Evolutionary conservation across 257 asterid species (phyloP), one percentile per base, ranked within the genome.

Genomic region (Primulina huaijiensis): DNA sequence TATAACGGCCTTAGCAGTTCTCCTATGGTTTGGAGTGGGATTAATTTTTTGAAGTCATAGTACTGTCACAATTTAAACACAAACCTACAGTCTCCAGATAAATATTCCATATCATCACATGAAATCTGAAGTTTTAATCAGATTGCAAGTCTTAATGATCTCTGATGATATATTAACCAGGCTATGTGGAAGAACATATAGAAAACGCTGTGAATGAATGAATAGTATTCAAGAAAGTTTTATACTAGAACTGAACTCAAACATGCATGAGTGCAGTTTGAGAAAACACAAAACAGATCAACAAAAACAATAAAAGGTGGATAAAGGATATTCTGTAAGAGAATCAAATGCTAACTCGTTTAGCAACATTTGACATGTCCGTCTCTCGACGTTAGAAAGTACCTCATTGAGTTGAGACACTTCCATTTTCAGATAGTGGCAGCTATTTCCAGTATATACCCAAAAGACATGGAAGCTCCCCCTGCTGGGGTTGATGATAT

Each of bases 401-500:
- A 73, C 33, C 30, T 23, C n/a, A 40, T 57, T 72, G 27, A 80
- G 70, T 55, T 71, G 71, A 72, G 61, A 10, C 58, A 50, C 62
- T 60, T 60, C 40, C 59, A 29, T 38, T 74, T 78, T 20, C 97
- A 92, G 97, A 83, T 85, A 70, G 84, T 86, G 74, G 89, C 90
- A 79, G 80, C 94, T 64, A 89, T 92, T 84, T 80, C 92, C 29
- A 89, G 93, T 74, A 89, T 92, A 83, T 87, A 89, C 75, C 97
- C 97, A n/a, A 92, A 92, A 78, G 97, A 89, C 67, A 83, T 83
- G 1, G 97, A 92, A 74, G 96, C 96, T 55, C 95, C 97, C 46
- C 96, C 93, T 64, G 88, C 95, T 12, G 96, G 97, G 70, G 97
- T 92, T 25, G 97, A 92, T 80, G 97, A 92, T 75, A 92, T 92